Evolutionary conservation across 352 stramenopile genomes (phyloP).

Genomic region (Phytophthora ramorum): DNA sequence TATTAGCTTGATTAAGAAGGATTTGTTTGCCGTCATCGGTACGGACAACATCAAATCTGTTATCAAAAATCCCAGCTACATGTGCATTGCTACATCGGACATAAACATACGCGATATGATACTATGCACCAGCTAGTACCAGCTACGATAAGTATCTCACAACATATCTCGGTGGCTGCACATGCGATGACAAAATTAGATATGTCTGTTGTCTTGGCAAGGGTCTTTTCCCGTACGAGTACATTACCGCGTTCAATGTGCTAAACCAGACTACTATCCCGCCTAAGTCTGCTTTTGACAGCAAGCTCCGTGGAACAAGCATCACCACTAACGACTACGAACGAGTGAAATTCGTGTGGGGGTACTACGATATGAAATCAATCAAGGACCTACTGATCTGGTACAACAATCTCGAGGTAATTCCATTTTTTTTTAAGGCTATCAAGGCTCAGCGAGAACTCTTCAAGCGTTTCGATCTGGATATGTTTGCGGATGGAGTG

Average conservation of each 20-base stretch:
- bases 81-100: constrained; percentile 29
- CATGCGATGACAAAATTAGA: constrained; percentile 36
- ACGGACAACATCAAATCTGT: constrained; percentile 17
- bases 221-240: constrained; percentile 43
- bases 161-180: constrained; percentile 39
- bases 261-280: constrained; percentile 33
- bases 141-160: constrained; percentile 38
- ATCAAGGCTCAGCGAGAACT: constrained; percentile 22
- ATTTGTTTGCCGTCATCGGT: constrained; percentile 27
- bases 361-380: constrained; percentile 44
- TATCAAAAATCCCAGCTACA: constrained; percentile 30
- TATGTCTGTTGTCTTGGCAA: constrained; percentile 34
- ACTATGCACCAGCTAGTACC: constrained; percentile 41
- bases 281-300: constrained; percentile 32
- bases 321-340: constrained; percentile 39
- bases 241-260: constrained; percentile 38
- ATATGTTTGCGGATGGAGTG: constrained; percentile 30
- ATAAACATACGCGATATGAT: constrained; percentile 47
- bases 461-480: constrained; percentile 22
- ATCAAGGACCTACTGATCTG: constrained; percentile 40
- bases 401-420: constrained; percentile 13
- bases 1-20: constrained; percentile 32
- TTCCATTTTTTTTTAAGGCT: background rate
- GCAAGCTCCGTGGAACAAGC: constrained; percentile 15
- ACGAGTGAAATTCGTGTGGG: constrained; percentile 36